Evolutionary conservation across 1,284 basidiomycete genomes (phyloP).

Genomic region (Moesziomyces sp.): DNA sequence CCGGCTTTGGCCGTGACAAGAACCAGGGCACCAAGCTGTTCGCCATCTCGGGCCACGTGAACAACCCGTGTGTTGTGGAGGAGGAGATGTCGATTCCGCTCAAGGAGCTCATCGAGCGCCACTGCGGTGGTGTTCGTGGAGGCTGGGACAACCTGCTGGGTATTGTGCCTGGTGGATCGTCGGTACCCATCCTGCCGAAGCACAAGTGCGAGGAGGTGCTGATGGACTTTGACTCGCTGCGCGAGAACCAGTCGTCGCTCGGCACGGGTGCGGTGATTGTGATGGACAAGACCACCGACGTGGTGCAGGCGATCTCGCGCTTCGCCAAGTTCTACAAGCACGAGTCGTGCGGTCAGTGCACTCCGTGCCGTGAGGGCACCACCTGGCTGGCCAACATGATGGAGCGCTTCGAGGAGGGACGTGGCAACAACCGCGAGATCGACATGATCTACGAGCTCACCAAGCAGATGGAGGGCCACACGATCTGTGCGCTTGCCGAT

Average conservation of each 20-base stretch:
- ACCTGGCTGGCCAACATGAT: constrained; percentile 68
- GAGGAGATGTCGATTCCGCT: constrained; percentile 99
- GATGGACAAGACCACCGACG: constrained; percentile 97
- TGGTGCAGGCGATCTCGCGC: constrained; percentile 83
- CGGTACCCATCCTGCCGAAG: constrained; percentile 91
- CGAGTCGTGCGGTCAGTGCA: constrained; percentile 98
- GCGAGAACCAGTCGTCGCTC: constrained; percentile 91
- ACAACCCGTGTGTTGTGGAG: constrained; percentile 97
- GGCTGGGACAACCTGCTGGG: constrained; percentile 97
- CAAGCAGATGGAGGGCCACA: constrained; percentile 90
- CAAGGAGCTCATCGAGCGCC: constrained; percentile 92
- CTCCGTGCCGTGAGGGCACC: constrained; percentile 88
- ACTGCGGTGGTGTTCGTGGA: constrained; percentile 92
- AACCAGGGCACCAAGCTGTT: constrained; percentile 96
- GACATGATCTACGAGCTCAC: constrained; percentile 76
- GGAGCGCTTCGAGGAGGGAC: constrained; percentile 79
- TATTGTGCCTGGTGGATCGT: constrained; percentile 93
- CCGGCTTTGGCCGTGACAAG: constrained; percentile 87
- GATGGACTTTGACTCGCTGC: constrained; percentile 98
- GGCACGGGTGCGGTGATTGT: constrained; percentile 98
- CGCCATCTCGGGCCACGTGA: constrained; percentile 95
- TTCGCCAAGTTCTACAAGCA: constrained; percentile 83
- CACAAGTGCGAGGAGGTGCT: constrained; percentile 66
- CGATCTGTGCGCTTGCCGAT: constrained; percentile 93
- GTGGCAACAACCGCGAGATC: constrained; percentile 90